Conservation (phyloP, 2,329 filamentous ascomycete genomes). For the Thermomyces lanuginosus region DNA sequence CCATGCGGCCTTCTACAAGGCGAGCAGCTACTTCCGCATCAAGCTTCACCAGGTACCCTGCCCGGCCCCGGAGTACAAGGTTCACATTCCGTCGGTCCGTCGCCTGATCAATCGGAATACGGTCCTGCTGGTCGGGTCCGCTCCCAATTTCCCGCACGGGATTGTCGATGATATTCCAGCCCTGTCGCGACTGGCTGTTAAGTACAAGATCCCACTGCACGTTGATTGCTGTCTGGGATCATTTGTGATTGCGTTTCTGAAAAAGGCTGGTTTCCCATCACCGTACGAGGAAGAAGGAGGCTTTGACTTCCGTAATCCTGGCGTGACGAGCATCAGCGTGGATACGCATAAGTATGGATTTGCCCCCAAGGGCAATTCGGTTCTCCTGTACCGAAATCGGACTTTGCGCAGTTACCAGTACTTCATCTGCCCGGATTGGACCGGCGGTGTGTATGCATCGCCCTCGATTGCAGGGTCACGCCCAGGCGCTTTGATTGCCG, state of each 20-base stretch:
- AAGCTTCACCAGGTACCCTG: conserved; percentile 79
- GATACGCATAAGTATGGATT: conserved; percentile 99
- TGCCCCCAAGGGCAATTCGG: conserved; percentile 92
- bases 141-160: conserved; percentile 94
- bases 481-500: conserved; percentile 84
- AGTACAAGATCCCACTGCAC: conserved; percentile 70
- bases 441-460: conserved; percentile 87
- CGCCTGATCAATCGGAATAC: conserved; percentile 91
- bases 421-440: conserved; percentile 90
- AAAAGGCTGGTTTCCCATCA: conserved; percentile 66
- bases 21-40: conserved; percentile 90
- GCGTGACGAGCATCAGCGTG: conserved; percentile 87
- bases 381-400: conserved; percentile 71
- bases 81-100: conserved; percentile 59
- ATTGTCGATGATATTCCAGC: conserved; percentile 89
- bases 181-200: conserved; percentile 66
- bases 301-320: conserved; percentile 87
- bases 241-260: conserved; percentile 82
- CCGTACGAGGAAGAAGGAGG: conserved; percentile 49
- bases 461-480: conserved; percentile 82
- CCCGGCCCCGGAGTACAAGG: conserved; percentile 71
- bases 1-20: conserved; percentile 93
- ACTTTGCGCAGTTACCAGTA: conserved; percentile 78
- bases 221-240: conserved; percentile 96
- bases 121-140: conserved; percentile 77